phyloP scores from a whole-genome alignment of 108 stramenopile species.

The Craspedostauros australis region DNA sequence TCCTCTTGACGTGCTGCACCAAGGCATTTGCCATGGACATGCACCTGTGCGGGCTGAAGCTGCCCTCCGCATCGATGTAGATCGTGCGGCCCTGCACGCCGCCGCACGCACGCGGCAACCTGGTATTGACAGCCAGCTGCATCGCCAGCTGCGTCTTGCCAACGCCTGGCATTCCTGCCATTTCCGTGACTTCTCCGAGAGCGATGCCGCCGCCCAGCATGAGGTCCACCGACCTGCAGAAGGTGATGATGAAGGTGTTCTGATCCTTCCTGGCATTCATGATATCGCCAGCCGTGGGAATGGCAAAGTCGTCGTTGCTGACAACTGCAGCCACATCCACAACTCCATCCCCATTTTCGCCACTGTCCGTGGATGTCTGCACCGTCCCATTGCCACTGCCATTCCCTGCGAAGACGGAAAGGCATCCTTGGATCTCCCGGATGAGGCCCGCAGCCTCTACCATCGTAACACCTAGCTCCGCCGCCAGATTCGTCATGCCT shows the following conservation, averaged over 20 bases:
- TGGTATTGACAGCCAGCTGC: constrained; percentile 87
- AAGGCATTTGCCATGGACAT: constrained; percentile 70
- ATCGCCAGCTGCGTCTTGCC: constrained; percentile 96
- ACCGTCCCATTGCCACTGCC: background rate
- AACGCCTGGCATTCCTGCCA: constrained; percentile 85
- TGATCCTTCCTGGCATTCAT: background rate
- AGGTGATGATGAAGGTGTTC: constrained; percentile 58
- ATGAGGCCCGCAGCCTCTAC: constrained; percentile 22
- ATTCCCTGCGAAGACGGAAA: background rate
- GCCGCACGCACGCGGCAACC: constrained; percentile 71
- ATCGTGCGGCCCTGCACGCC: constrained; percentile 83
- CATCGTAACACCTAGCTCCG: constrained; percentile 29
- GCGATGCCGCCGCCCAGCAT: constrained; percentile 85
- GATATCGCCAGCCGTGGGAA: background rate
- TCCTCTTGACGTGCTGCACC: constrained; percentile 18
- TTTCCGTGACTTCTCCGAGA: constrained; percentile 81
- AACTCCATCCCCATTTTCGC: background rate
- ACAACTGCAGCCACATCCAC: background rate
- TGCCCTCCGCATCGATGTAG: constrained; percentile 93
- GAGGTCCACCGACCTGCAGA: constrained; percentile 63
- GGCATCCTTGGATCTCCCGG: constrained; percentile 30
- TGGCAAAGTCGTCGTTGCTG: background rate
- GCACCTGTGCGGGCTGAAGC: constrained; percentile 77
- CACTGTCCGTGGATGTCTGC: background rate
- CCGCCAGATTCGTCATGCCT: constrained; percentile 35